These are phyloP conservation scores for Aspergillus jensenii DNA, from an alignment of 2,329 filamentous ascomycete species.

Conservation along the genomic window DNA sequence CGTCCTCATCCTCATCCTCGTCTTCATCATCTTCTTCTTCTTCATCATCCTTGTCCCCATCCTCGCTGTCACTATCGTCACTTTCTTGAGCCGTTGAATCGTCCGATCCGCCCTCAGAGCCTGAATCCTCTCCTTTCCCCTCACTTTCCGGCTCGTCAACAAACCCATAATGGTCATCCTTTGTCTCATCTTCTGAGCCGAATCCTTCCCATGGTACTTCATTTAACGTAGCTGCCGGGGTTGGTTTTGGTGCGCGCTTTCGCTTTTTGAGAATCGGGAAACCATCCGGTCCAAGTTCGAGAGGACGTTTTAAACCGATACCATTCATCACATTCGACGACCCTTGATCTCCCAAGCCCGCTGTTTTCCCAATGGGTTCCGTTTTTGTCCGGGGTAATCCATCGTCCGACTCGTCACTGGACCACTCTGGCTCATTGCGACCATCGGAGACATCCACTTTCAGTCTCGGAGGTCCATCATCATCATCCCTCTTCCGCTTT, in stretches of 20 bases:
- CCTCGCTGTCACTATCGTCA: background rate
- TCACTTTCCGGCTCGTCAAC: slow-evolving; percentile 26
- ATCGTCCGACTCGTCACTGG: slow-evolving; percentile 36
- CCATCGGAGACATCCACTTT: slow-evolving; percentile 21
- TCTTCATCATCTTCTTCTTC: slow-evolving; percentile 21
- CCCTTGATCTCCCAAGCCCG: slow-evolving; percentile 50
- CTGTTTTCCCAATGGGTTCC: slow-evolving; percentile 29
- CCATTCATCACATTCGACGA: slow-evolving; percentile 47
- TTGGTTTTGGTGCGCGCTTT: slow-evolving; percentile 64
- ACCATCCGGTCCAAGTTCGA: slow-evolving; percentile 77
- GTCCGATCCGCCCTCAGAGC: slow-evolving; percentile 11
- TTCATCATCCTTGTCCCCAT: slow-evolving; percentile 38
- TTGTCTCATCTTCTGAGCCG: slow-evolving; percentile 41
- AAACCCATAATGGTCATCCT: slow-evolving; percentile 29
- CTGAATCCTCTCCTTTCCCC: slow-evolving; percentile 27
- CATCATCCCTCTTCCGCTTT: slow-evolving; percentile 64
- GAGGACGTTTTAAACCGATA: slow-evolving; percentile 79
- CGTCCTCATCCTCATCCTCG: slow-evolving; percentile 28
- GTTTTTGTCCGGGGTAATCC: slow-evolving; percentile 29
- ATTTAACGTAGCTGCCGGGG: slow-evolving; percentile 27
- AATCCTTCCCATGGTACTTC: slow-evolving; percentile 50
- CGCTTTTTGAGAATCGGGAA: slow-evolving; percentile 80
- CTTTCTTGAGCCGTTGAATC: slow-evolving; percentile 28
- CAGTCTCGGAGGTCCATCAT: slow-evolving; percentile 31
- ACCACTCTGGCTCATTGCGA: slow-evolving; percentile 28